Evolutionary conservation across 805 yeast genomes (phyloP).

Genomic region (Saturnispora ahearnii): DNA sequence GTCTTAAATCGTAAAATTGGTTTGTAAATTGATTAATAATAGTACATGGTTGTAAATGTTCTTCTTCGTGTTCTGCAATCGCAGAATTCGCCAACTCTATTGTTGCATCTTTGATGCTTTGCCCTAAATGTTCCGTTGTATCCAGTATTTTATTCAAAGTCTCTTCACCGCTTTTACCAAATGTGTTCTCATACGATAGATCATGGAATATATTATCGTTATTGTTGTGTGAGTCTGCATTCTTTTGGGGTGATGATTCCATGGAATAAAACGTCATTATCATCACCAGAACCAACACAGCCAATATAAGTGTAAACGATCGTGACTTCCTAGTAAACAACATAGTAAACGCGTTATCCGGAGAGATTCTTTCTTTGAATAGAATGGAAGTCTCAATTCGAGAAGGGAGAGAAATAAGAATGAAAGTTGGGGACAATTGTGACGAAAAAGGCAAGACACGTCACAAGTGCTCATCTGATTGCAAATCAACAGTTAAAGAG

Average conservation of each 20-base stretch:
- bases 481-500: no score
- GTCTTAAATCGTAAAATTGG: slow-evolving; percentile 39
- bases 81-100: background rate
- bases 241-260: background rate
- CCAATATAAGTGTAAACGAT: background rate
- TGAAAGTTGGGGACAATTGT: background rate
- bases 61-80: background rate
- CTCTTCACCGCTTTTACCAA: background rate
- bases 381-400: background rate
- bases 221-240: background rate
- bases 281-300: background rate
- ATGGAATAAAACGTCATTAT: background rate
- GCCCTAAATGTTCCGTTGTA: background rate
- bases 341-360: background rate
- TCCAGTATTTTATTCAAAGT: background rate
- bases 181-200: background rate
- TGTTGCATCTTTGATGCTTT: background rate
- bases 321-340: background rate
- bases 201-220: background rate
- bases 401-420: background rate
- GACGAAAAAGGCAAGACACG: background rate
- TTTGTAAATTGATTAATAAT: slow-evolving; percentile 34
- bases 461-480: no score
- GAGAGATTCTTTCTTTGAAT: background rate
- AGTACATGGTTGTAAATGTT: slow-evolving; percentile 32